These are phyloP conservation scores for Metschnikowia similis DNA, from an alignment of 805 yeast species.

Conservation along the genomic window DNA sequence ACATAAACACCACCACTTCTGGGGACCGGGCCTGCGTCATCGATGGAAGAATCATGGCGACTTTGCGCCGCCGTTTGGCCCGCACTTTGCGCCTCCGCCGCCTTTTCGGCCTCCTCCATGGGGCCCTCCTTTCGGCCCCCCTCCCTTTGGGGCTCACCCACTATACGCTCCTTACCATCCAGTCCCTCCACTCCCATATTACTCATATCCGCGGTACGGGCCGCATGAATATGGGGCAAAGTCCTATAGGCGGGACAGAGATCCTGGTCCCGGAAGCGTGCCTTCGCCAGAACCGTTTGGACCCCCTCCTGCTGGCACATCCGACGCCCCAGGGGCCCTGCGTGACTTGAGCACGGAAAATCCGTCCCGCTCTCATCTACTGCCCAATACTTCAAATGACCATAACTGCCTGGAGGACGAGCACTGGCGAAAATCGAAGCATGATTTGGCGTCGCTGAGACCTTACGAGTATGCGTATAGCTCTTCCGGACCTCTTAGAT, in stretches of 20 bases:
- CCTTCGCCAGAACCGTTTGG: neutral
- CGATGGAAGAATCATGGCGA: neutral
- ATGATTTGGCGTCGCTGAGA: neutral
- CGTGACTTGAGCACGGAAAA: neutral
- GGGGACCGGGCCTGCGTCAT: neutral
- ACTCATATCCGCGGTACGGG: slow-evolving; percentile 2
- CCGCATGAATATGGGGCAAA: neutral
- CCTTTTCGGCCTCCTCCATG: slow-evolving; percentile 6
- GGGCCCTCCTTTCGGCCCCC: neutral
- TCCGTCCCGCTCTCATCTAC: neutral
- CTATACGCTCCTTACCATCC: neutral
- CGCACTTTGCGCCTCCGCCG: slow-evolving; percentile 10
- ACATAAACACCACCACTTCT: slow-evolving; percentile 1
- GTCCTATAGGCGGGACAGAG: neutral
- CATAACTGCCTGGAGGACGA: neutral
- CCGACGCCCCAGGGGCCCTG: neutral
- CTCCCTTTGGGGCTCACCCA: slow-evolving; percentile 6
- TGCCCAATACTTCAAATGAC: neutral
- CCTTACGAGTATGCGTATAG: neutral
- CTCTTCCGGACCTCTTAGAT: neutral
- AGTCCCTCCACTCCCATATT: slow-evolving; percentile 3
- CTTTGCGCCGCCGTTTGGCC: slow-evolving; percentile 3
- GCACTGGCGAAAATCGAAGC: neutral
- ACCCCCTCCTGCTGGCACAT: neutral
- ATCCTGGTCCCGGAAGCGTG: neutral